Conservation (phyloP, 768 basidiomycete genomes). For the Termitomyces sp. region DNA sequence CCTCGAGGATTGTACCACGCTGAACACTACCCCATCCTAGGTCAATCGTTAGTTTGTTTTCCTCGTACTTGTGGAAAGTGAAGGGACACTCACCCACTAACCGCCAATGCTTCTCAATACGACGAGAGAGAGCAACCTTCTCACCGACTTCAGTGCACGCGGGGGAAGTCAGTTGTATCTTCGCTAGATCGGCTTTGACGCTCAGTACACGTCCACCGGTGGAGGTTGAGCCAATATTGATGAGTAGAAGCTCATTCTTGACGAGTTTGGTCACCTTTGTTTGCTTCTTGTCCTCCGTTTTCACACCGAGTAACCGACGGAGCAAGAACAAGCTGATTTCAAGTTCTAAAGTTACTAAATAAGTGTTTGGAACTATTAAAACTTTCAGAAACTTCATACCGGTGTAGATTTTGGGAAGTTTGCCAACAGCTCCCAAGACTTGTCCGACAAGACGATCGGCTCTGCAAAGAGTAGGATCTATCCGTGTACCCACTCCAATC, state of each 20-base stretch:
- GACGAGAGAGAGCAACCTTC: conserved; percentile 90
- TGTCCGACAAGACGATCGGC: conserved; percentile 97
- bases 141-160: conserved; percentile 96
- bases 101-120: conserved; percentile 98
- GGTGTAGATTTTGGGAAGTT: conserved; percentile 89
- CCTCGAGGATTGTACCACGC: conserved; percentile 76
- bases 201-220: conserved; percentile 93
- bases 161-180: conserved; percentile 89
- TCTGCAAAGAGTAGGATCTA: conserved; percentile 94
- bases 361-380: background rate
- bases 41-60: background rate
- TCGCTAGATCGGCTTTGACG: conserved; percentile 92
- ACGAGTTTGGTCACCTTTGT: conserved; percentile 90
- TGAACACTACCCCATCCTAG: conserved; percentile 75
- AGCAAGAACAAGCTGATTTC: conserved; percentile 94
- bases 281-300: conserved; percentile 98
- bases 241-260: conserved; percentile 88
- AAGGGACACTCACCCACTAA: conserved; percentile 68
- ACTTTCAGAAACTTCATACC: conserved; percentile 34
- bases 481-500: conserved; percentile 96
- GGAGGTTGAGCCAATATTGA: conserved; percentile 98
- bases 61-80: background rate
- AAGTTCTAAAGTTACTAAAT: conserved; percentile 46
- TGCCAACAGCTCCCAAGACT: conserved; percentile 91
- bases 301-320: conserved; percentile 93